These are phyloP conservation scores for Aspergillus aculeatinus DNA, from an alignment of 2,329 filamentous ascomycete species.

Conservation along the genomic window DNA sequence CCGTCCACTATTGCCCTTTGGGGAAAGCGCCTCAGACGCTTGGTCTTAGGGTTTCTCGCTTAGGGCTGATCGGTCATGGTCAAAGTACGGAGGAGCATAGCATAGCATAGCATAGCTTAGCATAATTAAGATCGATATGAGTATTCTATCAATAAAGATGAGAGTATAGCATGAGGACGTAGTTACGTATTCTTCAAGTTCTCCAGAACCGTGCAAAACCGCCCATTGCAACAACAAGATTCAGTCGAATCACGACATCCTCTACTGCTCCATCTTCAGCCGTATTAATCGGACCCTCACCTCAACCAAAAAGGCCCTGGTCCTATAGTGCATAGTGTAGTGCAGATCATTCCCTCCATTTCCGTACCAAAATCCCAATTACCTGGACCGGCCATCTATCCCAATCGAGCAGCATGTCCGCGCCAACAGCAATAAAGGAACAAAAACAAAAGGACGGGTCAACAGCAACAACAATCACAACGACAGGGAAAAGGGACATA, in stretches of 20 bases:
- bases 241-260: too few species aligned
- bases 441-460: background rate
- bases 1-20: background rate
- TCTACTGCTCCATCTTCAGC: too few species aligned
- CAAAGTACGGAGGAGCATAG: too few species aligned
- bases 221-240: too few species aligned
- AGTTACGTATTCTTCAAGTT: too few species aligned
- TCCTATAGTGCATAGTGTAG: background rate
- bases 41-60: constrained; percentile 3
- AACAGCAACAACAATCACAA: background rate
- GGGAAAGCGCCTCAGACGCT: constrained; percentile 1
- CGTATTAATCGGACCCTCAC: background rate
- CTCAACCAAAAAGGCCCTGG: background rate
- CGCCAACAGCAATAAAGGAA: background rate
- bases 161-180: too few species aligned
- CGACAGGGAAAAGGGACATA: too few species aligned
- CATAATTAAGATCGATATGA: too few species aligned
- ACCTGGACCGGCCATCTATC: constrained; percentile 2
- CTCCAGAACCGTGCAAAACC: too few species aligned
- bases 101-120: too few species aligned
- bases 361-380: background rate
- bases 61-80: background rate
- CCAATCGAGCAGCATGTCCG: constrained; percentile 18
- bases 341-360: background rate
- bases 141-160: too few species aligned